Evolutionary conservation across 2,329 filamentous ascomycete genomes (phyloP), one percentile per base, ranked within the genome.

Genomic region (Bisporella sp.): DNA sequence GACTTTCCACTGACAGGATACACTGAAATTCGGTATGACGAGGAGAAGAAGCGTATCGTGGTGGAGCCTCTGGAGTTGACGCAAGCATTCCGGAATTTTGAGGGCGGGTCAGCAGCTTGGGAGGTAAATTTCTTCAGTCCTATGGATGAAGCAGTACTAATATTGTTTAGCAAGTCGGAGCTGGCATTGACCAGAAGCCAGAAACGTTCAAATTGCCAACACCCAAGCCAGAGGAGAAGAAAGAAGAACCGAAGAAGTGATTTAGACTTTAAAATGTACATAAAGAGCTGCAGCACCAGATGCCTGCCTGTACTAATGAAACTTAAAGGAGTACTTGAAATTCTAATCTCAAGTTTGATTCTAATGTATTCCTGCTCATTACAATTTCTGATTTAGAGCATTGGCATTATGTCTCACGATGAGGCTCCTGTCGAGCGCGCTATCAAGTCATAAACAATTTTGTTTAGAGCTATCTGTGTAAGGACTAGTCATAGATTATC

Each of bases 11-110:
- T 99, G 68, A 96, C 93, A 2, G 93, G 93, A 45, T 99, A 99
- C 76, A 99, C 93, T 33, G 95, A 99, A 75, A 86, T 99, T 60
- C 81, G 93, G 66, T 99, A 95, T 67, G 93, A 99, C 61, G 93
- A 99, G 74, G 95, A 99, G 79, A 99, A 96, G 87, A 99, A 99
- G 83, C 83, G 93, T 56, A 96, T 99, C 67, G 92, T 99, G 54
- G 92, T 95, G 32, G 95, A 99, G 77, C 93, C 95, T 40, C 77
- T 99, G 46, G 93, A 99, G 76, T 80, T 99, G 71, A 97, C 93
- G 11, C 93, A 99, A 73, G 93, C 95, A 6, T 99, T 95, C 83
- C 84, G 93, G 62, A 97, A 99, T 75, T 99, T 99, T 66, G 91
- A 96, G 73, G 90, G 91, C 54, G 89, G 90, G 50, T 83, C 82